Percentiles rank a stretch among this genome's conserved stretches.
Evolutionary conservation across 305 asterid species (phyloP).

Genomic region (Petunia hybrid): DNA sequence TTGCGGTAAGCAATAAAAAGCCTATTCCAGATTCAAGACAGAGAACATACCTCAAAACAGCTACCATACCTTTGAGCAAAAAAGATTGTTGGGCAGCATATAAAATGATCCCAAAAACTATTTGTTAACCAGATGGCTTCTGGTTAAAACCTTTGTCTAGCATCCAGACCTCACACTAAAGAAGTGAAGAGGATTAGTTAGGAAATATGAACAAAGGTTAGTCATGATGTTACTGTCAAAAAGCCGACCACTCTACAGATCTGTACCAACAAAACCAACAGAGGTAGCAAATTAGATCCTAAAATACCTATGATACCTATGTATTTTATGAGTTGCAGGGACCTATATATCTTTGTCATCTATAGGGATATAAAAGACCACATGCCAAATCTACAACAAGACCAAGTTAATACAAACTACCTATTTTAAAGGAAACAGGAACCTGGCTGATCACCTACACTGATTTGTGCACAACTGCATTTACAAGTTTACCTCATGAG

Average conservation of each 20-base stretch:
- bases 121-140: conserved; percentile 64
- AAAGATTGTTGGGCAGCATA: conserved; percentile 50
- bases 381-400: conserved; percentile 46
- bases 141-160: conserved; percentile 62
- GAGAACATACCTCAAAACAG: conserved; percentile 61
- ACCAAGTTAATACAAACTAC: conserved; percentile 54
- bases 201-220: conserved; percentile 43
- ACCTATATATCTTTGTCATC: conserved; percentile 36
- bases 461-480: conserved; percentile 41
- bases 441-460: conserved; percentile 48
- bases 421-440: conserved; percentile 46
- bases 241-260: conserved; percentile 45
- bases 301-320: conserved; percentile 47
- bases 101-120: conserved; percentile 52
- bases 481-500: conserved; percentile 52
- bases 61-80: conserved; percentile 54
- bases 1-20: conserved; percentile 23
- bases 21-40: conserved; percentile 22
- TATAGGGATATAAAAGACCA: conserved; percentile 38
- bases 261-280: conserved; percentile 53
- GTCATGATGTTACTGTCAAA: conserved; percentile 48
- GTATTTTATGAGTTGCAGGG: conserved; percentile 36
- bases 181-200: conserved; percentile 61
- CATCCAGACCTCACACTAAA: conserved; percentile 68
- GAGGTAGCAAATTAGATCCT: conserved; percentile 51